phyloP scores from a whole-genome alignment of 2,329 filamentous ascomycete species.

The Diaporthe australafricana region DNA sequence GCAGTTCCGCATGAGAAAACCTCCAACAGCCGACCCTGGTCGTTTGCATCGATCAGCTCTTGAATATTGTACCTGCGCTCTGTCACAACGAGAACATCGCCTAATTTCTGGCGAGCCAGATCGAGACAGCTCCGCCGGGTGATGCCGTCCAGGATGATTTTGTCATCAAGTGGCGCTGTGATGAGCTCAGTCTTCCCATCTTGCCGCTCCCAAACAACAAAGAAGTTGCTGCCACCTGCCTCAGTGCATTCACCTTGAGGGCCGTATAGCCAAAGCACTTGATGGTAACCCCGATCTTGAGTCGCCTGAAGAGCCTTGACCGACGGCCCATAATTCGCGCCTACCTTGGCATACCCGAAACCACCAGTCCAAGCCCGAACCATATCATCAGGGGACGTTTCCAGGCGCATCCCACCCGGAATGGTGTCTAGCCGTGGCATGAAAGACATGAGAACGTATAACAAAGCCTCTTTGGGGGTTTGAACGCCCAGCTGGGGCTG shows the following conservation, averaged over 20 bases:
- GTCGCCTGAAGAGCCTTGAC: neutral
- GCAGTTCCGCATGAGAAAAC: neutral
- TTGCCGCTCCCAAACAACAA: neutral
- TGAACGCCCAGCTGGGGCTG: neutral
- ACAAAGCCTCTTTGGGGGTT: neutral
- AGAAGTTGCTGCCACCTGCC: neutral
- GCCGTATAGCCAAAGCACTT: neutral
- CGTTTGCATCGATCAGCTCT: neutral
- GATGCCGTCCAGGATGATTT: neutral
- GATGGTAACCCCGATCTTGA: neutral
- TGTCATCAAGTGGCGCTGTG: neutral
- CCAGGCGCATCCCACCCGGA: neutral
- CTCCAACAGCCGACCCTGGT: neutral
- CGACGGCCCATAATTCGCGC: neutral
- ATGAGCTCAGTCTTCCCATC: neutral
- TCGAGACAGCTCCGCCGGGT: neutral
- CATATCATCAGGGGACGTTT: neutral
- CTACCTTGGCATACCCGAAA: neutral
- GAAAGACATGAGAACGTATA: neutral
- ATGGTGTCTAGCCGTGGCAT: neutral
- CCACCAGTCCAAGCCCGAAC: neutral
- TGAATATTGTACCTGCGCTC: neutral
- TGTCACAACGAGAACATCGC: neutral
- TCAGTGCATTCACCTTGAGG: neutral
- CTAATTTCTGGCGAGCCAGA: neutral